phyloP scores from a whole-genome alignment of 352 stramenopile species.

The Globisporangium apiculatum region DNA sequence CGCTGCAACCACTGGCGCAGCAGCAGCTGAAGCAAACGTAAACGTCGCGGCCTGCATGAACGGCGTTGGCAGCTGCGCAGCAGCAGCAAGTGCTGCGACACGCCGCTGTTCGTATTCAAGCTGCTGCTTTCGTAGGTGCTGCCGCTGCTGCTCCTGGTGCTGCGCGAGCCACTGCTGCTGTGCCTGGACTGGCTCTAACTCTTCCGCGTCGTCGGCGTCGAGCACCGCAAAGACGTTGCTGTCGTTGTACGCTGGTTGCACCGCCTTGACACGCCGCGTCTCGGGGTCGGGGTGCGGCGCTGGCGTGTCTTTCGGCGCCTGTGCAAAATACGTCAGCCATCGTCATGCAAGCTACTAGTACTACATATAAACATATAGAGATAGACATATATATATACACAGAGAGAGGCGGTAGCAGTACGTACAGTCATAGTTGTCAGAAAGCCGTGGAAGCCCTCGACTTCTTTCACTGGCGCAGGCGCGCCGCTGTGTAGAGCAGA shows the following conservation, averaged over 20 bases:
- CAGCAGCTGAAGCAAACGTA: constrained; percentile 22
- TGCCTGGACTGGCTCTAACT: constrained; percentile 14
- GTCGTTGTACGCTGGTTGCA: constrained; percentile 25
- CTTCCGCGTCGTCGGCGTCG: constrained; percentile 39
- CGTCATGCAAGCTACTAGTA: neutral
- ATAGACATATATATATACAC: too few species aligned
- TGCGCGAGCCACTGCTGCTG: constrained; percentile 13
- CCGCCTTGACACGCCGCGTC: constrained; percentile 16
- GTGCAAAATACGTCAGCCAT: neutral
- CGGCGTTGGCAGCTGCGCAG: constrained; percentile 12
- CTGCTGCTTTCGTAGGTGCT: constrained; percentile 3
- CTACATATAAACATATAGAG: too few species aligned
- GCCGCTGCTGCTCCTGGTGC: constrained; percentile 6
- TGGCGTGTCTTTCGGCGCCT: constrained; percentile 33
- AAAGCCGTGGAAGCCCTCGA: constrained; percentile 67
- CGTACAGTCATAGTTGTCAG: constrained; percentile 45
- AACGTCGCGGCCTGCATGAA: constrained; percentile 73
- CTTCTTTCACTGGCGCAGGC: constrained; percentile 25
- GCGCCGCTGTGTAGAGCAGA: constrained; percentile 6
- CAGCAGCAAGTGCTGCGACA: constrained; percentile 10
- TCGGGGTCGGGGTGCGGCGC: constrained; percentile 16
- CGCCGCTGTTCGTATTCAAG: constrained; percentile 9
- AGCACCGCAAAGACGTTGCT: constrained; percentile 65
- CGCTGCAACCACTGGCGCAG: constrained; percentile 9
- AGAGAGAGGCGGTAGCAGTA: neutral